phyloP scores from a whole-genome alignment of 345 rosid species.

The Gossypium sturtianum region DNA sequence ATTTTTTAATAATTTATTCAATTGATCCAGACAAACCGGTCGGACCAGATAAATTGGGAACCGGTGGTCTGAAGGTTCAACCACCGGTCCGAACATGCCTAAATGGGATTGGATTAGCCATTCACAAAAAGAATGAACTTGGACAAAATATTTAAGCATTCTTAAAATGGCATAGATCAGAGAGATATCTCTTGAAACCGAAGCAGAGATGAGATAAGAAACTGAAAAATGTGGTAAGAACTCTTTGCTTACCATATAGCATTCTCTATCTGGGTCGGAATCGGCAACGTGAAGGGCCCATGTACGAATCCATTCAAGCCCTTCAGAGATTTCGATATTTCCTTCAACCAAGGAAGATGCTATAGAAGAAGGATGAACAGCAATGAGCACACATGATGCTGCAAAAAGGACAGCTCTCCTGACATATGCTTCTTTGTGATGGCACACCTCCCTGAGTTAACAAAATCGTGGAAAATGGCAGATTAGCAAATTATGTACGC shows the following conservation, averaged over 20 bases:
- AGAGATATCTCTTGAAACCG: neutral
- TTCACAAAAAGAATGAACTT: too few relatives aligned
- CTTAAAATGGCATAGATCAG: neutral
- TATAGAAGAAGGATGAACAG: conserved; percentile 83
- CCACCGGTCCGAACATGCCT: too few relatives aligned
- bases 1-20: too few relatives aligned
- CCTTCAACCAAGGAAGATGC: conserved; percentile 73
- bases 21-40: too few relatives aligned
- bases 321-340: conserved; percentile 57
- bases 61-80: too few relatives aligned
- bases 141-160: too few relatives aligned
- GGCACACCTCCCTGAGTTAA: conserved; percentile 61
- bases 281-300: conserved; percentile 78
- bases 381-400: conserved; percentile 65
- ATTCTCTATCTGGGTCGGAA: conserved; percentile 77
- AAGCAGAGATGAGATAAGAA: neutral
- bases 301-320: conserved; percentile 87
- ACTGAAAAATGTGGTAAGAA: neutral
- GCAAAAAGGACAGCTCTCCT: conserved; percentile 86
- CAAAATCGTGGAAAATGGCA: neutral
- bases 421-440: conserved; percentile 88
- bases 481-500: neutral
- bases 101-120: too few relatives aligned
- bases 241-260: conserved; percentile 58
- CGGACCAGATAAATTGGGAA: too few relatives aligned